These are phyloP conservation scores for Sisymbrium irio DNA, from an alignment of 345 rosid species.

Conservation along the genomic window DNA sequence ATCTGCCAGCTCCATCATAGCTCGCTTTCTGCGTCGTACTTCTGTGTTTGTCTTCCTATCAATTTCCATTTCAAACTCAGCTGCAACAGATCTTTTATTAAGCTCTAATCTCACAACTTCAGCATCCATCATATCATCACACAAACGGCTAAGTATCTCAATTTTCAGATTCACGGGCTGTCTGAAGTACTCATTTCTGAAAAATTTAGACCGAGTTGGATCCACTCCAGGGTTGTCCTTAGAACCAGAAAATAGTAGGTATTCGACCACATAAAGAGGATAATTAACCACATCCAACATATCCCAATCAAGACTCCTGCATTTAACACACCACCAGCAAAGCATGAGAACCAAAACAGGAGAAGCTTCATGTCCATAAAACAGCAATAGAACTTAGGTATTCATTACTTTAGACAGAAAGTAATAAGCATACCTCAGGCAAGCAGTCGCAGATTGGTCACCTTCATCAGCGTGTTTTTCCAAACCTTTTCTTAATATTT, in stretches of 20 bases:
- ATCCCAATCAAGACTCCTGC: slow-evolving; percentile 95
- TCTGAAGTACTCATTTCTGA: slow-evolving; percentile 64
- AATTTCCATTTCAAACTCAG: slow-evolving; percentile 63
- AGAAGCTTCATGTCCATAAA: slow-evolving; percentile 6
- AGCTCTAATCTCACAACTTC: slow-evolving; percentile 76
- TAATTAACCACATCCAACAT: slow-evolving; percentile 75
- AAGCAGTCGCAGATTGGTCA: slow-evolving; percentile 69
- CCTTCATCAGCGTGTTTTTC: slow-evolving; percentile 75
- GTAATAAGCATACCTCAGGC: slow-evolving; percentile 67
- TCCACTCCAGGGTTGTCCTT: slow-evolving; percentile 51
- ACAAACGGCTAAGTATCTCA: slow-evolving; percentile 69
- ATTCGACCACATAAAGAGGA: slow-evolving; percentile 83
- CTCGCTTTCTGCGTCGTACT: slow-evolving; percentile 53
- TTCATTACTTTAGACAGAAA: slow-evolving; percentile 17
- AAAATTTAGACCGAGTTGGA: slow-evolving; percentile 53
- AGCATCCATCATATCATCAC: slow-evolving; percentile 75
- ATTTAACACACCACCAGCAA: slow-evolving; percentile 34
- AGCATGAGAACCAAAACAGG: slow-evolving; percentile 23
- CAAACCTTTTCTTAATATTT: slow-evolving; percentile 69
- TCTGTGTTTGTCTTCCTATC: slow-evolving; percentile 53
- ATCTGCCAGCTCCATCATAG: slow-evolving; percentile 43
- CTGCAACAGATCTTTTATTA: slow-evolving; percentile 59
- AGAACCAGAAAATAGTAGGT: slow-evolving; percentile 64
- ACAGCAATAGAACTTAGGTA: slow-evolving; percentile 4
- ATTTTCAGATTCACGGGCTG: slow-evolving; percentile 64